These are phyloP conservation scores for Tritrichomonas foetus DNA, from an alignment of 208 protist genomes.

Conservation along the genomic window DNA sequence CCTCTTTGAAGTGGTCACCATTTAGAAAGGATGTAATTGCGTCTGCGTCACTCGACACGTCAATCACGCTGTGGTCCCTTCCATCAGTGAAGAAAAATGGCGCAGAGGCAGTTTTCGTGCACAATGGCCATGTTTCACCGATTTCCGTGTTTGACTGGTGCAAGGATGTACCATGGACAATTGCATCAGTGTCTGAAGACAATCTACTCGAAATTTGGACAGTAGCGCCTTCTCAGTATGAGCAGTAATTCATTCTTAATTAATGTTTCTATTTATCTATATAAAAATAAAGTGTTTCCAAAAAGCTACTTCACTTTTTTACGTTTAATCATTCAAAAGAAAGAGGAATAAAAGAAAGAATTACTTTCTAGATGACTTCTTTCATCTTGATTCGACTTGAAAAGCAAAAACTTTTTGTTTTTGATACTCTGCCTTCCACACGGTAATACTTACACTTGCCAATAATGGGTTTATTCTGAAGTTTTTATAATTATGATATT, in stretches of 20 bases:
- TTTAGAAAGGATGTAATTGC: neutral
- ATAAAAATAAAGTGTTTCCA: no score
- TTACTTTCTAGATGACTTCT: no score
- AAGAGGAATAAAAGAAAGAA: no score
- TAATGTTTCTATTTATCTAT: neutral
- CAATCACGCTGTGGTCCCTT: neutral
- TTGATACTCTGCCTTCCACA: no score
- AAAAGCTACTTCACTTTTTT: no score
- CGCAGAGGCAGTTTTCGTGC: conserved; percentile 43
- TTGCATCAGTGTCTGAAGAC: conserved; percentile 44
- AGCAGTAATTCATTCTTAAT: neutral
- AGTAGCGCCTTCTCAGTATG: neutral
- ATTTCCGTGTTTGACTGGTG: conserved; percentile 47
- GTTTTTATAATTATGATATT: no score
- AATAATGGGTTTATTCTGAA: no score
- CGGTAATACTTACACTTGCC: no score
- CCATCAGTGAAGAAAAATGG: neutral
- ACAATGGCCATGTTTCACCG: conserved; percentile 44
- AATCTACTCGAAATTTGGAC: conserved; percentile 42
- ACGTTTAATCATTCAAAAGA: no score
- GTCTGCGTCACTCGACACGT: neutral
- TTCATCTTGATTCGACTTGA: no score
- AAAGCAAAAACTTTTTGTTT: no score
- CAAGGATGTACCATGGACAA: conserved; percentile 42
- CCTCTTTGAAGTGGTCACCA: neutral